Base-by-base conservation (phyloP, 1,284 basidiomycete species). In the Sparassis latifolia region DNA sequence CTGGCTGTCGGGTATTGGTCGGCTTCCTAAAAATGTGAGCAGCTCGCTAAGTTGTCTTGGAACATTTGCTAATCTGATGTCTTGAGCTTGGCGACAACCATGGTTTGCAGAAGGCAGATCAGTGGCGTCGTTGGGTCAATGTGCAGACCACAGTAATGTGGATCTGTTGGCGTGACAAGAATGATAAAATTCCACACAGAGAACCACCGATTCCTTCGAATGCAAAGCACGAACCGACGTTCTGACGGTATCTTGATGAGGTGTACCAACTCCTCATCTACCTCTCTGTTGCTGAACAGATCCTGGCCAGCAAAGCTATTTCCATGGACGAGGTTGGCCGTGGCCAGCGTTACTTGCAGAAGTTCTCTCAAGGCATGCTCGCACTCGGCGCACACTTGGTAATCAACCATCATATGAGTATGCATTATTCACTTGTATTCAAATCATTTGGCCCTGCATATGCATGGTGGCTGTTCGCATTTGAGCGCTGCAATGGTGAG, bases 401-500 rank as follows among this genome's bases (percentile, higher is more conserved):
- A 1, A 62, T 64, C 32, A 70, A 69, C 47, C 62, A 67, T 42
- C 67, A 70, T 45, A 52, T 66, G 3, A 47, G 58, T 4, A 65
- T 65, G 61, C 68, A 69, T 47, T 65, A 60, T 48, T 32, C 47
- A 4, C 47, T 52, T 0, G 58, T 68, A 42, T 59, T 70, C 47
- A 37, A 56, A n/a, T 51, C 45, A 4, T 68, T 62, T 54, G 67
- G 67, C 2, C 69, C 70, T 5, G 58, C 66, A 1, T 69, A 71
- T 43, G 62, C 56, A 1, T 71, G 67, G 66, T 71, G 68, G 68
- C 54, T 69, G 0, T 71, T 68, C 50, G 62, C 65, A 1, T 68
- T 66, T 51, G 67, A 72, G 45, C 50, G 65, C 1, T 67, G 66
- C 55, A 71, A 70, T 52, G 64, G 70, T 1, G 57, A 66, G 47